These are phyloP conservation scores for Alternaria brassicicola DNA, from an alignment of 2,329 filamentous ascomycete genomes.

Conservation along the genomic window DNA sequence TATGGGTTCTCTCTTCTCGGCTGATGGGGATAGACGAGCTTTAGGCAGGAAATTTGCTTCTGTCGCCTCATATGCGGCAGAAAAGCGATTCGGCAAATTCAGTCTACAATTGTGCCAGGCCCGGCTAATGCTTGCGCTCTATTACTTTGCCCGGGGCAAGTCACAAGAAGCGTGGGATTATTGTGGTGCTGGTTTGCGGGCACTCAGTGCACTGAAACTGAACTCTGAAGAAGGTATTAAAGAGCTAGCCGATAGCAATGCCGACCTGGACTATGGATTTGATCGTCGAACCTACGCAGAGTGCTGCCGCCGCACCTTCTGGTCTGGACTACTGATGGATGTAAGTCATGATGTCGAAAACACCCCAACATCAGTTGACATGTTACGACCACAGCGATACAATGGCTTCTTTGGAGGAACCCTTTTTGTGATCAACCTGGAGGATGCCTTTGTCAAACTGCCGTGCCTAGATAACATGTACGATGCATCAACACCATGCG, in stretches of 20 bases:
- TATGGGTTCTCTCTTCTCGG: slow-evolving; percentile 62
- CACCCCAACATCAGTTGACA: slow-evolving; percentile 39
- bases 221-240: slow-evolving; percentile 64
- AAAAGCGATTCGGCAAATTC: slow-evolving; percentile 58
- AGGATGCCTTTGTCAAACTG: slow-evolving; percentile 70
- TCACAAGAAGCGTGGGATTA: slow-evolving; percentile 67
- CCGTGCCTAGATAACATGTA: slow-evolving; percentile 67
- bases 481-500: slow-evolving; percentile 63
- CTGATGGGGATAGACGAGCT: slow-evolving; percentile 52
- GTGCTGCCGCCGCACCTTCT: slow-evolving; percentile 72
- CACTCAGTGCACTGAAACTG: slow-evolving; percentile 64
- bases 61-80: slow-evolving; percentile 64
- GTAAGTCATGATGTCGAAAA: slow-evolving; percentile 51
- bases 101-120: slow-evolving; percentile 70
- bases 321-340: slow-evolving; percentile 73
- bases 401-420: slow-evolving; percentile 62
- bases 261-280: slow-evolving; percentile 63
- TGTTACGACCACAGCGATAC: slow-evolving; percentile 56
- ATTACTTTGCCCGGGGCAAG: slow-evolving; percentile 68
- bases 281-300: slow-evolving; percentile 66
- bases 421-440: slow-evolving; percentile 62
- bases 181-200: slow-evolving; percentile 66
- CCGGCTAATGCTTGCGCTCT: slow-evolving; percentile 69
- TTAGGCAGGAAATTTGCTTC: slow-evolving; percentile 58
- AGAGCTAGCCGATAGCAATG: slow-evolving; percentile 52